A percentile compares a stretch with the other conserved stretches of the same genome.
Conservation (phyloP, 441 rosid species). For the Pelargonium myrrhifolium region DNA sequence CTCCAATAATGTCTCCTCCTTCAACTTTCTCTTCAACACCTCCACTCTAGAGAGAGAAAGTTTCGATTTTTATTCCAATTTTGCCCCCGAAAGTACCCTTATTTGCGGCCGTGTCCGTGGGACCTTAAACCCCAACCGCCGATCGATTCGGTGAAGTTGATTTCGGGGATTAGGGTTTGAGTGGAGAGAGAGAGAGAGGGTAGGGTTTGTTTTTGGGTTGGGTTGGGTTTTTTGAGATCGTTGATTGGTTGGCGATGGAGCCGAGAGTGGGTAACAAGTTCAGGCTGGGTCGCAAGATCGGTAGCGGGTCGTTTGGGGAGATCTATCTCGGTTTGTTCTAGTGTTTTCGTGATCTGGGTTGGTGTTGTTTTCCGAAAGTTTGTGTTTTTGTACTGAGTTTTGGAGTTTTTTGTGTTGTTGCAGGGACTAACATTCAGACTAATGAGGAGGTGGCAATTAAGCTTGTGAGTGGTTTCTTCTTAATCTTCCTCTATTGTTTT, state of each 20-base stretch:
- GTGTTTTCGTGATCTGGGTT: background rate
- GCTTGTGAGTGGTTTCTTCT: constrained; percentile 1
- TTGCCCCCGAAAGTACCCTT: too few species aligned
- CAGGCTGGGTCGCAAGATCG: constrained; percentile 46
- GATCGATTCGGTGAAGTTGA: too few species aligned
- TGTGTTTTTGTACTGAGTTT: background rate
- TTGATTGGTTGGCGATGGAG: background rate
- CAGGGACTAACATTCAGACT: constrained; percentile 2
- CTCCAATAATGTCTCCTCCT: too few species aligned
- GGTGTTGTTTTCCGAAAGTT: background rate
- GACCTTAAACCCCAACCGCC: too few species aligned
- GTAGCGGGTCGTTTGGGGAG: constrained; percentile 98
- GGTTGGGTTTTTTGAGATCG: too few species aligned
- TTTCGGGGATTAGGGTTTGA: too few species aligned
- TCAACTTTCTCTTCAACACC: too few species aligned
- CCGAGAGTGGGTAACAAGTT: constrained; percentile 5
- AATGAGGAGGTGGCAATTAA: constrained; percentile 5
- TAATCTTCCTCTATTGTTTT: background rate
- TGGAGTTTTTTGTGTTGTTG: background rate
- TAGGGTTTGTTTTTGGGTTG: too few species aligned
- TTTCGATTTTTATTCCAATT: too few species aligned
- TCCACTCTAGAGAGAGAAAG: too few species aligned
- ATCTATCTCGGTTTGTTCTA: constrained; percentile 69
- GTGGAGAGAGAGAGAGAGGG: too few species aligned
- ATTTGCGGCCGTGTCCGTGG: too few species aligned